These are phyloP conservation scores for Sugiyamaella valdiviana DNA, from an alignment of 805 yeast genomes.

Conservation along the genomic window DNA sequence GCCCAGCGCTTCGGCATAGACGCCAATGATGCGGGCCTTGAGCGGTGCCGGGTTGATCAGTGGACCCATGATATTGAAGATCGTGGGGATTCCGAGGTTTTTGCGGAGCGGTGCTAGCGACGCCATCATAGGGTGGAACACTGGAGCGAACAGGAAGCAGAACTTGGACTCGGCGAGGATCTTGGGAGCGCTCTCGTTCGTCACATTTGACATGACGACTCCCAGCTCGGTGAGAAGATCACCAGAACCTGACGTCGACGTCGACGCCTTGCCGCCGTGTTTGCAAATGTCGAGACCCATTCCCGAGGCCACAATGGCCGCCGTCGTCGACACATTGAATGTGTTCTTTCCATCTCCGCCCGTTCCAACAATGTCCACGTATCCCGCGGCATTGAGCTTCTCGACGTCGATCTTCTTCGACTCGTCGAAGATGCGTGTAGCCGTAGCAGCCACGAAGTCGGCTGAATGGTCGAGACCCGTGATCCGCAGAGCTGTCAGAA, in stretches of 20 bases:
- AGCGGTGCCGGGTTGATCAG: conserved; percentile 83
- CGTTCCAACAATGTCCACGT: conserved; percentile 91
- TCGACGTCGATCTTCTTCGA: conserved; percentile 24
- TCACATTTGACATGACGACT: conserved; percentile 69
- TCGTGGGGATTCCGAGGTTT: conserved; percentile 80
- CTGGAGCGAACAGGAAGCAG: conserved; percentile 83
- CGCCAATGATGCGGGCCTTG: conserved; percentile 81
- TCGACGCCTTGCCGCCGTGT: conserved; percentile 97
- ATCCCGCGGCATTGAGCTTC: conserved; percentile 37
- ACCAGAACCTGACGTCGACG: conserved; percentile 90
- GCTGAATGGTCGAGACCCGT: conserved; percentile 76
- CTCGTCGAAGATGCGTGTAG: conserved; percentile 58
- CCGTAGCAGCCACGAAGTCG: conserved; percentile 81
- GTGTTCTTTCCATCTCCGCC: conserved; percentile 99
- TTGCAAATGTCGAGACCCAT: conserved; percentile 75
- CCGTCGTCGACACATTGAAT: conserved; percentile 89
- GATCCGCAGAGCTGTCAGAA: conserved; percentile 69
- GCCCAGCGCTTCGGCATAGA: conserved; percentile 73
- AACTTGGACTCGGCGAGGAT: conserved; percentile 44
- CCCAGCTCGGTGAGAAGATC: conserved; percentile 80
- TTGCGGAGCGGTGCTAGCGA: conserved; percentile 73
- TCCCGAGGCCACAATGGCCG: conserved; percentile 93
- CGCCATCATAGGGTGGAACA: conserved; percentile 89
- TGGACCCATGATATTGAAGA: conserved; percentile 93
- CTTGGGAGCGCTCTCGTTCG: conserved; percentile 51